Evolutionary conservation across 768 basidiomycete species (phyloP), one percentile per base, ranked within the genome.

Genomic region (Mycena amicta): DNA sequence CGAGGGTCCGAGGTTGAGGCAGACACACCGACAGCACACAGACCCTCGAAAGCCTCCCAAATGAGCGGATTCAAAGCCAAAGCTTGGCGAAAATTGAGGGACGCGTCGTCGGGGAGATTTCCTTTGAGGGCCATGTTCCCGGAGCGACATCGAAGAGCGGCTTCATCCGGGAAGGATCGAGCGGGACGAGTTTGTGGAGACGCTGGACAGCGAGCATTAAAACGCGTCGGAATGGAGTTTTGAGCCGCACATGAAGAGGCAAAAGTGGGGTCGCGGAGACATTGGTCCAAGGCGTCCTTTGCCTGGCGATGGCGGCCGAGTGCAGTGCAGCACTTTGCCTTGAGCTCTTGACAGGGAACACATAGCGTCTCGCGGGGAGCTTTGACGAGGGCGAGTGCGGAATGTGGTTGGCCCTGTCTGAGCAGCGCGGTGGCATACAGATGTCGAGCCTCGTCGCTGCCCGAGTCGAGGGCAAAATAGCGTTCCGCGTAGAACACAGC

Each of bases 21-120:
- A 60, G 28, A 74, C 79, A 52, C 66, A 90, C 95, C 94, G 45
- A 92, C 74, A 28, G 81, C 74, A 70, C 94, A 96, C 30, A 97
- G 72, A 0, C 92, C 93, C 68, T 94, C 92, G 66, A 94, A 90
- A 4, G 94, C 94, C 71, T 97, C 94, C 93, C 93, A 96, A 53
- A 95, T 74, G 70, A 92, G 83, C 29, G 92, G 91, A 68, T 93
- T 88, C 47, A 86, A 70, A 15, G 77, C 70, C 59, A 97, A 77
- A 26, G 93, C 90, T 57, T 86, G 83, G 46, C 80, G 80, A 71
- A 89, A 95, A 67, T 86, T 88, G 53, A 74, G 67, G 25, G 80
- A 76, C n/a, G 94, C 94, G 63, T 84, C 83, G 53, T 89, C 87
- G 2, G 82, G 82, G 57, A 90, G 80, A 71, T 93, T 92, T 50